phyloP scores from a whole-genome alignment of 2,329 filamentous ascomycete genomes.

The Paracorniculantispora psalliotae region DNA sequence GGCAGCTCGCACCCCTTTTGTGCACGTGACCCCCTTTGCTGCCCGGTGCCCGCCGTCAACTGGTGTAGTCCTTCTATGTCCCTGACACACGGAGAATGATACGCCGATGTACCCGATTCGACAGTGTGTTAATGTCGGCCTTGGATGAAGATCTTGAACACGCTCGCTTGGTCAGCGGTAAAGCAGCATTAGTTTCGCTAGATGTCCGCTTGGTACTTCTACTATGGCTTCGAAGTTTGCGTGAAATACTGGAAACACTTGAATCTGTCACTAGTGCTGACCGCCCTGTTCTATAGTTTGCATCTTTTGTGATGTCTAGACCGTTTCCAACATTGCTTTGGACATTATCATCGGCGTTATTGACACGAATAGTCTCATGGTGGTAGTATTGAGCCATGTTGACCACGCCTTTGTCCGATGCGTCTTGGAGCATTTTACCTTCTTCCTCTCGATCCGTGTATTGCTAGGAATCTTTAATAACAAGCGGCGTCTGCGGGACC shows the following conservation, averaged over 20 bases:
- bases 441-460: constrained; percentile 37
- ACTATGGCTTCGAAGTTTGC: neutral
- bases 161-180: neutral
- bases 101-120: constrained; percentile 36
- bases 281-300: neutral
- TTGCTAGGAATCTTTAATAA: constrained; percentile 45
- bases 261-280: too few relatives aligned
- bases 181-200: neutral
- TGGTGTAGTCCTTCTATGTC: too few relatives aligned
- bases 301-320: neutral
- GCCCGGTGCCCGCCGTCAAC: too few relatives aligned
- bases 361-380: constrained; percentile 35
- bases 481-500: constrained; percentile 27
- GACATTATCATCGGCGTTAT: constrained; percentile 27
- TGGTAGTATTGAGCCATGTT: constrained; percentile 39
- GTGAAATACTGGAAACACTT: too few relatives aligned
- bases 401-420: constrained; percentile 29
- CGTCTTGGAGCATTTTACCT: constrained; percentile 33
- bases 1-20: too few relatives aligned
- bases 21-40: too few relatives aligned
- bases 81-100: constrained; percentile 34
- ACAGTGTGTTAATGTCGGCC: neutral
- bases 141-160: neutral
- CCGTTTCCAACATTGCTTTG: neutral
- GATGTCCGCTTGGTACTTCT: neutral